These are phyloP conservation scores for Microdochium nivale DNA, from an alignment of 2,329 filamentous ascomycete genomes.

Conservation along the genomic window DNA sequence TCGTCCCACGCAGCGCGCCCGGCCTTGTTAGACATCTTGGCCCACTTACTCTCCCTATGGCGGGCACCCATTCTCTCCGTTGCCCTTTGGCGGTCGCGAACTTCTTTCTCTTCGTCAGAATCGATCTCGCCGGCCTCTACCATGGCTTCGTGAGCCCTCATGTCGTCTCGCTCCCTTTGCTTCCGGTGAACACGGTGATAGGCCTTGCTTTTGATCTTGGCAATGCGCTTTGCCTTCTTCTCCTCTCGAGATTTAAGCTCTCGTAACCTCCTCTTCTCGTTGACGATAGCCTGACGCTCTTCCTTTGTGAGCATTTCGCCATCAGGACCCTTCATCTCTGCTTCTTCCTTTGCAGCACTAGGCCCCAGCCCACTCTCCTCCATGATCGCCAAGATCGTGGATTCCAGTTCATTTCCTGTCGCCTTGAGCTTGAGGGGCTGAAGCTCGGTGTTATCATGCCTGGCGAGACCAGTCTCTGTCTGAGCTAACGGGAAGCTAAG, in stretches of 20 bases:
- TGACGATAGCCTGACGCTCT: constrained; percentile 63
- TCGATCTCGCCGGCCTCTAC: constrained; percentile 50
- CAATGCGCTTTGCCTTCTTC: constrained; percentile 81
- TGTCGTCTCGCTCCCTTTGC: constrained; percentile 47
- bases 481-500: constrained; percentile 78
- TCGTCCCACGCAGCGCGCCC: constrained; percentile 84
- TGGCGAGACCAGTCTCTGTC: constrained; percentile 50
- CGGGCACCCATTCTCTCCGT: constrained; percentile 78
- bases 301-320: constrained; percentile 48
- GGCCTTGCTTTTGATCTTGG: constrained; percentile 98
- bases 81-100: constrained; percentile 64
- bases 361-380: constrained; percentile 73
- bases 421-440: constrained; percentile 56
- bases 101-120: constrained; percentile 58
- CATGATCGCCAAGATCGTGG: constrained; percentile 79
- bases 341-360: constrained; percentile 36
- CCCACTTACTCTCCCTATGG: constrained; percentile 87
- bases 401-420: constrained; percentile 73
- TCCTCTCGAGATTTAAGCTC: constrained; percentile 86
- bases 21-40: constrained; percentile 71
- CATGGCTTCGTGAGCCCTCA: constrained; percentile 41
- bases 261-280: constrained; percentile 68
- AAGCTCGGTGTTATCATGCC: constrained; percentile 53
- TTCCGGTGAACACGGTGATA: constrained; percentile 89
- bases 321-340: constrained; percentile 26